Conservation (phyloP, 2,329 filamentous ascomycete species). For the Penicillium corylophilum region DNA sequence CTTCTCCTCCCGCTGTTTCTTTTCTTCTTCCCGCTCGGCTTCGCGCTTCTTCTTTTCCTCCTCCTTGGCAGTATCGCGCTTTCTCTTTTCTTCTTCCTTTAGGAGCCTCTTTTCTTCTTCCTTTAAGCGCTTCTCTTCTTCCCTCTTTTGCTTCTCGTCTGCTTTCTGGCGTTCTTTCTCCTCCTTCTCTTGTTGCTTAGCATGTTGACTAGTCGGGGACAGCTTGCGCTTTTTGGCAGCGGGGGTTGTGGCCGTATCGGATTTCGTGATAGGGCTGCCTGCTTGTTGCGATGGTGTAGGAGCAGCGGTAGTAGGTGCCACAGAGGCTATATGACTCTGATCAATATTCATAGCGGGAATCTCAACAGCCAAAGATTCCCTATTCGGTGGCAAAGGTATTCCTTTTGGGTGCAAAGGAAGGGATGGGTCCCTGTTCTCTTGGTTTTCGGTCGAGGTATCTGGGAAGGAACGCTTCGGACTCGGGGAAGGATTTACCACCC, state of each 20-base stretch:
- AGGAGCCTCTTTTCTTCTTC: slow-evolving; percentile 26
- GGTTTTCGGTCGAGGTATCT: slow-evolving; percentile 15
- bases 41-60: slow-evolving; percentile 31
- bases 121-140: slow-evolving; percentile 35
- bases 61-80: slow-evolving; percentile 7
- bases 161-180: slow-evolving; percentile 23
- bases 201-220: slow-evolving; percentile 28
- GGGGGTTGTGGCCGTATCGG: slow-evolving; percentile 11
- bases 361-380: not conserved
- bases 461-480: slow-evolving; percentile 13
- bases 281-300: not conserved
- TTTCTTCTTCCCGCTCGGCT: slow-evolving; percentile 36
- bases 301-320: not conserved
- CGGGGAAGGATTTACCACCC: slow-evolving; percentile 8
- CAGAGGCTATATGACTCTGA: not conserved
- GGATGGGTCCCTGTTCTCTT: slow-evolving; percentile 24
- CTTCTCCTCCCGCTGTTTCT: slow-evolving; percentile 47
- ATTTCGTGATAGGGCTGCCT: slow-evolving; percentile 1
- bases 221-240: slow-evolving; percentile 29
- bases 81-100: not conserved
- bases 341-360: not conserved
- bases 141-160: slow-evolving; percentile 36
- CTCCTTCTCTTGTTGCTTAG: slow-evolving; percentile 40
- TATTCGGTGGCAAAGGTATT: not conserved
- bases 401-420: not conserved